Conservation (phyloP, 305 asterid species). For the Fraxinus angustifolia region DNA sequence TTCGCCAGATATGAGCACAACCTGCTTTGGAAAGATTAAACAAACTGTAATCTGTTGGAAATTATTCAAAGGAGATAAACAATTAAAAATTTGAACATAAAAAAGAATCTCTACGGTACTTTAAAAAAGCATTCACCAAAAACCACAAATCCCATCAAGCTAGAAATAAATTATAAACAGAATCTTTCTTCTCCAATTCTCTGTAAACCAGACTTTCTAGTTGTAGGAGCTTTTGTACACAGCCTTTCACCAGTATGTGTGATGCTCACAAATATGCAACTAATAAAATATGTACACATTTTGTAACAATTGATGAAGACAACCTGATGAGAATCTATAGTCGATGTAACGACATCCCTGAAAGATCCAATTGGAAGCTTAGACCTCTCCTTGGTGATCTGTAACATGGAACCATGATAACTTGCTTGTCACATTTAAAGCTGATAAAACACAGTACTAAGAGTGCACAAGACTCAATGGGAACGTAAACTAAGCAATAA, state of each 20-base stretch:
- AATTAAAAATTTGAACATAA: slow-evolving; percentile 8
- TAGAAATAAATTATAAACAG: background rate
- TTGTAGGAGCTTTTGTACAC: background rate
- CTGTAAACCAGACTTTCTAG: background rate
- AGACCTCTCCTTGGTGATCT: slow-evolving; percentile 63
- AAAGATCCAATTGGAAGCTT: slow-evolving; percentile 90
- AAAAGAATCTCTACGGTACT: background rate
- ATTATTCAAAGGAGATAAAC: background rate
- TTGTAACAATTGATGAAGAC: slow-evolving; percentile 14
- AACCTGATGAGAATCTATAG: slow-evolving; percentile 81
- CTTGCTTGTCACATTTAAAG: slow-evolving; percentile 8
- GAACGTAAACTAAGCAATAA: slow-evolving; percentile 20
- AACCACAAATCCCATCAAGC: slow-evolving; percentile 9
- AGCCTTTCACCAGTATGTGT: background rate
- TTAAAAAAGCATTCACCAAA: slow-evolving; percentile 1
- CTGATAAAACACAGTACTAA: background rate
- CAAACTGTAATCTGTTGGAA: slow-evolving; percentile 5
- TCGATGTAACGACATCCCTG: slow-evolving; percentile 62
- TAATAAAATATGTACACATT: background rate
- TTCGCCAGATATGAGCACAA: slow-evolving; percentile 92
- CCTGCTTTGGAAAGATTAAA: slow-evolving; percentile 46
- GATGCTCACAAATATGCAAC: slow-evolving; percentile 11
- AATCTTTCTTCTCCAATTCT: background rate
- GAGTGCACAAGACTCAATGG: background rate
- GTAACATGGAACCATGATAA: slow-evolving; percentile 22